phyloP scores from a whole-genome alignment of 495 filamentous ascomycete genomes.

The Echria macrotheca region DNA sequence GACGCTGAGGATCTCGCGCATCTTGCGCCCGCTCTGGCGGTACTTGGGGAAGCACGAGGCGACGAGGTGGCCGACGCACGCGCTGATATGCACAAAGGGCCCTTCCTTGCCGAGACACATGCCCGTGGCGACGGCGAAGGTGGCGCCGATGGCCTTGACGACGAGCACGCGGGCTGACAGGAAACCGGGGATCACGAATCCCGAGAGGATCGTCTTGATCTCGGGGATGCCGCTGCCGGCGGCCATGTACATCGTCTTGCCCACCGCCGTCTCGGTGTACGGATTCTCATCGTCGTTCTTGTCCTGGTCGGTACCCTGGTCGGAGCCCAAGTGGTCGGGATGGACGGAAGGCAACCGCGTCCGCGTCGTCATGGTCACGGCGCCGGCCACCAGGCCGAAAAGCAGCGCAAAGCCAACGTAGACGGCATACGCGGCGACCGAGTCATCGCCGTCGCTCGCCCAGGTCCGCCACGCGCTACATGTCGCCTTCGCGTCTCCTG shows the following conservation, averaged over 20 bases:
- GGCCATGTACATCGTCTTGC: constrained; percentile 53
- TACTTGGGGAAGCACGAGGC: constrained; percentile 48
- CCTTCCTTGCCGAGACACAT: constrained; percentile 58
- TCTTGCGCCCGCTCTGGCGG: constrained; percentile 44
- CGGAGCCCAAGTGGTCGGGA: not conserved
- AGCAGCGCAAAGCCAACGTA: constrained; percentile 46
- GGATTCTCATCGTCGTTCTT: constrained; percentile 6
- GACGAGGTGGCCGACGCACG: constrained; percentile 49
- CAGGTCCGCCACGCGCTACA: constrained; percentile 43
- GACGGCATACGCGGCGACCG: constrained; percentile 34
- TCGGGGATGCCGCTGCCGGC: constrained; percentile 53
- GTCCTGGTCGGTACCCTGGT: constrained; percentile 11
- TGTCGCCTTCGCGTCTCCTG: constrained; percentile 12
- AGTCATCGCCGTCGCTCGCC: constrained; percentile 30
- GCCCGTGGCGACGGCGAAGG: constrained; percentile 51
- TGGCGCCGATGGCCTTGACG: constrained; percentile 49
- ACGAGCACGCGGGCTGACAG: constrained; percentile 48
- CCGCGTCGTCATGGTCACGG: constrained; percentile 49
- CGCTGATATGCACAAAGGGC: constrained; percentile 54
- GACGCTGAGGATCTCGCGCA: constrained; percentile 50
- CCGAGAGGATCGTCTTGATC: constrained; percentile 56
- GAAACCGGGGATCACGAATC: constrained; percentile 53
- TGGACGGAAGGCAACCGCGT: constrained; percentile 38
- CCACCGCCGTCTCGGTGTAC: constrained; percentile 13
- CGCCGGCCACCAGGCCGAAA: constrained; percentile 46